Evolutionary conservation across 2,329 filamentous ascomycete genomes (phyloP).

Genomic region (Biscogniauxia marginata): DNA sequence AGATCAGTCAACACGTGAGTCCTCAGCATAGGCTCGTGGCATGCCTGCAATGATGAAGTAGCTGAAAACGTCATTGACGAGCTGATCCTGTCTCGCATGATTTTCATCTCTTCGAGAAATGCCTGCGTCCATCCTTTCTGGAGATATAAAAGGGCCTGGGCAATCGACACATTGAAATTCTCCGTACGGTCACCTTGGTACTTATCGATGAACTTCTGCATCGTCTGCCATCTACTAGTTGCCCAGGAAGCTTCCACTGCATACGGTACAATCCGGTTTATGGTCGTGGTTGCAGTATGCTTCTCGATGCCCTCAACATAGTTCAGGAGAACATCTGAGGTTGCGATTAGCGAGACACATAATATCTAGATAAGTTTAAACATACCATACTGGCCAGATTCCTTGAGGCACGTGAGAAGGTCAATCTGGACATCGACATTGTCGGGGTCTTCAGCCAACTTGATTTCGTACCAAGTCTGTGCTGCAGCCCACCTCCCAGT

Average conservation of each 20-base stretch:
- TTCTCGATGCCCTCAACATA: slow-evolving; percentile 73
- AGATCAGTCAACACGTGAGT: slow-evolving; percentile 87
- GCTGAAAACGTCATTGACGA: slow-evolving; percentile 72
- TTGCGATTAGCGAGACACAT: slow-evolving; percentile 20
- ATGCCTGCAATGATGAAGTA: slow-evolving; percentile 78
- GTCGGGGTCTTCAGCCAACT: slow-evolving; percentile 74
- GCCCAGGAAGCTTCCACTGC: slow-evolving; percentile 92
- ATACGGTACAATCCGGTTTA: slow-evolving; percentile 71
- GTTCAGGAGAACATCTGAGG: slow-evolving; percentile 75
- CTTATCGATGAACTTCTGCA: slow-evolving; percentile 63
- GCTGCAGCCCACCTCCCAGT: slow-evolving; percentile 91
- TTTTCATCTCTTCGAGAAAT: slow-evolving; percentile 59
- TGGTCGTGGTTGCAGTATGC: slow-evolving; percentile 48
- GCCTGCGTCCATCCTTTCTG: slow-evolving; percentile 47
- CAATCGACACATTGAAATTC: slow-evolving; percentile 83
- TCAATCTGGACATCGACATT: slow-evolving; percentile 78
- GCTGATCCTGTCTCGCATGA: slow-evolving; percentile 68
- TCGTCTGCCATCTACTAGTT: slow-evolving; percentile 74
- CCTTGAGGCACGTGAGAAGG: slow-evolving; percentile 82
- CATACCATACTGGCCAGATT: slow-evolving; percentile 91
- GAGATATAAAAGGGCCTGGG: slow-evolving; percentile 62
- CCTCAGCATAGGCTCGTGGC: slow-evolving; percentile 80
- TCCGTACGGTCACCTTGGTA: slow-evolving; percentile 52
- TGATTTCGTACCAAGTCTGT: slow-evolving; percentile 96
- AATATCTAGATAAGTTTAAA: slow-evolving; percentile 4